These are phyloP conservation scores for Cadophora sp. DNA, from an alignment of 2,329 filamentous ascomycete genomes.

Conservation along the genomic window DNA sequence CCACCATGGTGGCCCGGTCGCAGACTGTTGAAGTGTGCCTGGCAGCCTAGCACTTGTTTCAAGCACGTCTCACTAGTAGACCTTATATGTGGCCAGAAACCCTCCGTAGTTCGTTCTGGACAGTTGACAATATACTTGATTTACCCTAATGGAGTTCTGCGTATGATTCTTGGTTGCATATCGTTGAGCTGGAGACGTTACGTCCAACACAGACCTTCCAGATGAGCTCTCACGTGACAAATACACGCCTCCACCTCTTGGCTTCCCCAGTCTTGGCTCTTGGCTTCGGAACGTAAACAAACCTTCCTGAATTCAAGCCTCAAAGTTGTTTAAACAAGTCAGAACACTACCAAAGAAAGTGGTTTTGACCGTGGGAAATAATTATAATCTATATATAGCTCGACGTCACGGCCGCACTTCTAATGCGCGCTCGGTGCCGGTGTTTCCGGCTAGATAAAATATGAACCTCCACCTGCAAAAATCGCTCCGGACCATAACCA, in stretches of 20 bases:
- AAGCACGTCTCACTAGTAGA: too few species aligned
- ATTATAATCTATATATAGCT: background rate
- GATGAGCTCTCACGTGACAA: background rate
- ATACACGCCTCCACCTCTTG: background rate
- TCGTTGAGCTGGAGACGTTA: too few species aligned
- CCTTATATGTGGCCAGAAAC: too few species aligned
- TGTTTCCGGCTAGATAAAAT: conserved; percentile 5
- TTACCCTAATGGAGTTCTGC: too few species aligned
- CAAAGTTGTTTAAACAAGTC: background rate
- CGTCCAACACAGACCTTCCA: too few species aligned
- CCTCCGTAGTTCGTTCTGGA: too few species aligned
- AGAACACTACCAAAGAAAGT: background rate
- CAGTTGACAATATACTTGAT: too few species aligned
- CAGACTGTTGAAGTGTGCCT: too few species aligned
- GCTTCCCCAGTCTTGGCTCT: conserved; percentile 11
- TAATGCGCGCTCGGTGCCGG: background rate
- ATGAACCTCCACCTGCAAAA: background rate
- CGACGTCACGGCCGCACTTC: background rate
- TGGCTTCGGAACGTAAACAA: conserved; percentile 10
- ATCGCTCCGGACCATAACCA: background rate
- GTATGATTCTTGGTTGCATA: too few species aligned
- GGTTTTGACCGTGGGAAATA: background rate
- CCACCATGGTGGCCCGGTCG: too few species aligned
- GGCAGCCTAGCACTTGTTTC: too few species aligned
- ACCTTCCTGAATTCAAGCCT: background rate